Evolutionary conservation across 1,284 basidiomycete species (phyloP).

Genomic region (Termitomyces sp.): DNA sequence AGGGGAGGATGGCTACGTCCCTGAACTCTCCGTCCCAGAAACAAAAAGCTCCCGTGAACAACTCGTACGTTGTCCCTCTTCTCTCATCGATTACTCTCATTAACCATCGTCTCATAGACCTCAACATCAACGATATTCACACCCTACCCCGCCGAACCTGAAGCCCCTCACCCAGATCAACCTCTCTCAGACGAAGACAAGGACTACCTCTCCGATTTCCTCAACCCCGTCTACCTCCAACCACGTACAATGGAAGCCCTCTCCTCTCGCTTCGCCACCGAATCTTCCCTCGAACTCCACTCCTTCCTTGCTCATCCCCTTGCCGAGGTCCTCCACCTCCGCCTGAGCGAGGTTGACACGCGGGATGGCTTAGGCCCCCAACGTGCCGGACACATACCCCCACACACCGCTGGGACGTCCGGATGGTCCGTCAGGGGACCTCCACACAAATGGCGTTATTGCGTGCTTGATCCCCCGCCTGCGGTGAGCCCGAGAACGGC

Average conservation of each 20-base stretch:
- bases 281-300: conserved; percentile 89
- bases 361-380: conserved; percentile 60
- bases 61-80: conserved; percentile 51
- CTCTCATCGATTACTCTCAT: neutral
- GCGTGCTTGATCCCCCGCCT: conserved; percentile 45
- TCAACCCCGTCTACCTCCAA: conserved; percentile 90
- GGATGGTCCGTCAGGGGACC: conserved; percentile 82
- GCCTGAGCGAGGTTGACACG: conserved; percentile 61
- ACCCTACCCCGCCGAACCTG: conserved; percentile 45
- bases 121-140: conserved; percentile 59
- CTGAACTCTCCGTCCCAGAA: conserved; percentile 37
- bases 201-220: conserved; percentile 73
- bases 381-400: conserved; percentile 51
- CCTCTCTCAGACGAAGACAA: conserved; percentile 58
- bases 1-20: conserved; percentile 84
- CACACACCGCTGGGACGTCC: conserved; percentile 54
- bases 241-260: conserved; percentile 78
- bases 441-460: conserved; percentile 93
- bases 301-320: conserved; percentile 74
- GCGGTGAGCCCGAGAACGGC: conserved; percentile 47
- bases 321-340: conserved; percentile 61
- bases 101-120: conserved; percentile 26
- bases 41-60: conserved; percentile 75
- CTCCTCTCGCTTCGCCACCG: conserved; percentile 78
- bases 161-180: conserved; percentile 44